Conservation (phyloP, 495 filamentous ascomycete species). For the Aspergillus olivimuriae region DNA sequence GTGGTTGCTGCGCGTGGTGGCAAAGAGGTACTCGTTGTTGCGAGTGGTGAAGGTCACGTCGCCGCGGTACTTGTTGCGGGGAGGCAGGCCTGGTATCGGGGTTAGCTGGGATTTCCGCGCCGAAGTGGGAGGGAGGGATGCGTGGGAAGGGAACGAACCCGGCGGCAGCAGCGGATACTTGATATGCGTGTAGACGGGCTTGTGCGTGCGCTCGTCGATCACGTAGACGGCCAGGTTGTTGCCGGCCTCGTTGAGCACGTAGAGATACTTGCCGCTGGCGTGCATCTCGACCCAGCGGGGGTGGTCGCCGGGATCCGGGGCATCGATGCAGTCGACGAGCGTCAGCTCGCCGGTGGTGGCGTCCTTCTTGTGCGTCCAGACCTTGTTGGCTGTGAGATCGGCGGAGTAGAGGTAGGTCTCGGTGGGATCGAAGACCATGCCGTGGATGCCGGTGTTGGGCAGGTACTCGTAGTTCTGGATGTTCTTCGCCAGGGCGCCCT, state of each 20-base stretch:
- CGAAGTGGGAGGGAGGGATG: neutral
- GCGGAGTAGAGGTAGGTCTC: constrained; percentile 84
- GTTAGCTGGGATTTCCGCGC: constrained; percentile 3
- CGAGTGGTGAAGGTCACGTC: constrained; percentile 67
- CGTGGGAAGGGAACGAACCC: constrained; percentile 33
- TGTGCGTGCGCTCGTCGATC: constrained; percentile 65
- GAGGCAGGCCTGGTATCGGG: constrained; percentile 36
- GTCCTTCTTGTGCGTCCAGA: constrained; percentile 78
- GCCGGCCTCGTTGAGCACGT: constrained; percentile 79
- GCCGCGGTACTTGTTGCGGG: constrained; percentile 58
- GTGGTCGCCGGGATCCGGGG: constrained; percentile 65
- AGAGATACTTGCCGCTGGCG: constrained; percentile 67
- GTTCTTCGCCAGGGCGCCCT: constrained; percentile 58
- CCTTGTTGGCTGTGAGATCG: constrained; percentile 75
- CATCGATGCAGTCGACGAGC: constrained; percentile 61
- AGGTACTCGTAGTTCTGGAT: constrained; percentile 76
- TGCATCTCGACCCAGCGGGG: constrained; percentile 82
- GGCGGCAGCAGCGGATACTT: constrained; percentile 71
- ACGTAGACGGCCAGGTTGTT: constrained; percentile 75
- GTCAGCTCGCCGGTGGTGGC: constrained; percentile 54
- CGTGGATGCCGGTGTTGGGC: constrained; percentile 70
- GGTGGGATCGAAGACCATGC: constrained; percentile 80
- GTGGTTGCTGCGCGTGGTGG: constrained; percentile 70
- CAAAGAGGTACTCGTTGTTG: constrained; percentile 66
- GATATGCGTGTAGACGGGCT: constrained; percentile 76